A percentile compares a stretch with the other conserved stretches of the same genome.
Evolutionary conservation across 2,329 filamentous ascomycete genomes (phyloP).

Genomic region (Bipolaris zeicola): DNA sequence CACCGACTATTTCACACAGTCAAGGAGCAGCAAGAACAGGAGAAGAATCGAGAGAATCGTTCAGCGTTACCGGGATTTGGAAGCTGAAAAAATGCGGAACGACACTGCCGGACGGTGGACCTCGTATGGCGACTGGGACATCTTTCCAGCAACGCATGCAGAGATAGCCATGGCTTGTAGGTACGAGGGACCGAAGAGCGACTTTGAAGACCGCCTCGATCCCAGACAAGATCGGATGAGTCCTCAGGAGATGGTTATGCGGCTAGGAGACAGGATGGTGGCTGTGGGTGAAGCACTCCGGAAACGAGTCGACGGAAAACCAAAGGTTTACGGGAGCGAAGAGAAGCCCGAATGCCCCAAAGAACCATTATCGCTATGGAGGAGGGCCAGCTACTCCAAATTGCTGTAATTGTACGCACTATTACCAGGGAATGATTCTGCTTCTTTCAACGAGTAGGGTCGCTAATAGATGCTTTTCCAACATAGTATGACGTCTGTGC

Average conservation of each 20-base stretch:
- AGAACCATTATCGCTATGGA: background rate
- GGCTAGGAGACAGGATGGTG: background rate
- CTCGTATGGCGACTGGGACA: constrained; percentile 10
- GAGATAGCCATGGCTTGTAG: constrained; percentile 10
- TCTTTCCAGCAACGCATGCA: background rate
- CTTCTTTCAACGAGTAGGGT: background rate
- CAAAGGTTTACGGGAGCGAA: background rate
- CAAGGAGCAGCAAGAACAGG: constrained; percentile 4
- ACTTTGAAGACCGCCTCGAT: background rate
- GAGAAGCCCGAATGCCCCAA: background rate
- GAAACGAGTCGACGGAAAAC: constrained; percentile 1
- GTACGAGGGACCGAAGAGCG: constrained; percentile 1
- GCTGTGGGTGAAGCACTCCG: background rate
- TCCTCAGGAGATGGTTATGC: constrained; percentile 2
- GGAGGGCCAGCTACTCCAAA: background rate
- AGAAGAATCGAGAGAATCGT: background rate
- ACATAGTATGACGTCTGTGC: constrained; percentile 6
- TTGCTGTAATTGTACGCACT: background rate
- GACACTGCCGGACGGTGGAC: background rate
- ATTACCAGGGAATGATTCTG: background rate
- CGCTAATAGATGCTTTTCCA: background rate
- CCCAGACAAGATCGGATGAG: background rate
- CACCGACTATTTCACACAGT: constrained; percentile 9
- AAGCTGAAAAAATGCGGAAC: background rate
- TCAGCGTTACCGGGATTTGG: background rate